These are phyloP conservation scores for Achaetomiella virescens DNA, from an alignment of 495 filamentous ascomycete species.

Conservation along the genomic window DNA sequence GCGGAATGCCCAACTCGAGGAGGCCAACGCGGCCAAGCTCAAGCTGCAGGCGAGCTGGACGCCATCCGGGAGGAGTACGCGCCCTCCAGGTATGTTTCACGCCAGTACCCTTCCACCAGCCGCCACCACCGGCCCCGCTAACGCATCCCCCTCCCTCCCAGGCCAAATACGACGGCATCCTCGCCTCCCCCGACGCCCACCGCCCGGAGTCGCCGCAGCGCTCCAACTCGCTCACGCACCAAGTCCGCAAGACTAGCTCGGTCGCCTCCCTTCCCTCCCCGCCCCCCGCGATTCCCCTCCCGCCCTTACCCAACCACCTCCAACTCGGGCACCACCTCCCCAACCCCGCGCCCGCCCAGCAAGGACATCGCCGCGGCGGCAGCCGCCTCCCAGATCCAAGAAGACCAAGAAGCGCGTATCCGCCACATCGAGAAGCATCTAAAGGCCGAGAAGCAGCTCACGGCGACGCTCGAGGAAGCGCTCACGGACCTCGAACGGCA, in stretches of 20 bases:
- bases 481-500: slow-evolving; percentile 86
- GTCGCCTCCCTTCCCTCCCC: slow-evolving; percentile 83
- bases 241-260: slow-evolving; percentile 80
- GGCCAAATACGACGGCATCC: slow-evolving; percentile 48
- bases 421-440: slow-evolving; percentile 95
- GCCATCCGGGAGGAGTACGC: slow-evolving; percentile 56
- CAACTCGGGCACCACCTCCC: slow-evolving; percentile 36
- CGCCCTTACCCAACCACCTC: slow-evolving; percentile 64
- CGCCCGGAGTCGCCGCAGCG: slow-evolving; percentile 48
- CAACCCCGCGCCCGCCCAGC: slow-evolving; percentile 61
- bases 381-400: slow-evolving; percentile 57
- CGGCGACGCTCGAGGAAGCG: slow-evolving; percentile 88
- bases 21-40: slow-evolving; percentile 46
- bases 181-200: background rate
- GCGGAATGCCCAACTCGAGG: slow-evolving; percentile 54
- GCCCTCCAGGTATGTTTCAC: slow-evolving; percentile 56
- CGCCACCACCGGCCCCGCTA: background rate
- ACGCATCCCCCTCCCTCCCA: slow-evolving; percentile 24
- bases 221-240: slow-evolving; percentile 63
- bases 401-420: slow-evolving; percentile 92
- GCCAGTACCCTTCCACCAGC: background rate
- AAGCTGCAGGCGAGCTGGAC: slow-evolving; percentile 52
- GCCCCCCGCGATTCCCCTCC: slow-evolving; percentile 85
- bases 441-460: slow-evolving; percentile 92
- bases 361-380: slow-evolving; percentile 55